A percentile compares a stretch with the other conserved stretches of the same genome.
These are phyloP conservation scores for Coemansia sp. DNA, from an alignment of 192 early-diverging fungal species.

Conservation along the genomic window DNA sequence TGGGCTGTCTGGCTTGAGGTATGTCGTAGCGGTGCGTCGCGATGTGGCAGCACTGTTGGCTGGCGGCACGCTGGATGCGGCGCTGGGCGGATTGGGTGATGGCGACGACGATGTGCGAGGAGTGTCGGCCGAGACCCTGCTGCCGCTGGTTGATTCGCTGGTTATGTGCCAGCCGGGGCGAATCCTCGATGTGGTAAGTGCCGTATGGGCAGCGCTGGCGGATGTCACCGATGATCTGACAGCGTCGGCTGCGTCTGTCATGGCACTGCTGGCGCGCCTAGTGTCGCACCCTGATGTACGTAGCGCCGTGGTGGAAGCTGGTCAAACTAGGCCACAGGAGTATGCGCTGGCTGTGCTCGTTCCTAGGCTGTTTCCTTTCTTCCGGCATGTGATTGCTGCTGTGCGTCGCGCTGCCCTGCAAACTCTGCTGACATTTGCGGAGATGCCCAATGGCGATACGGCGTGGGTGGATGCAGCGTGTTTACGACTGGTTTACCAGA, in stretches of 20 bases:
- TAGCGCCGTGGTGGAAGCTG: slow-evolving; percentile 18
- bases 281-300: slow-evolving; percentile 56
- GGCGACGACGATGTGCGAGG: slow-evolving; percentile 94
- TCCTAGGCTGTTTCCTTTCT: slow-evolving; percentile 92
- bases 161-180: slow-evolving; percentile 66
- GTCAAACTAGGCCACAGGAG: slow-evolving; percentile 4
- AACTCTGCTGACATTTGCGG: slow-evolving; percentile 71
- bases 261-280: slow-evolving; percentile 89
- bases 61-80: slow-evolving; percentile 73
- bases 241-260: slow-evolving; percentile 85
- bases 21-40: slow-evolving; percentile 86
- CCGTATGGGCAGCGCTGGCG: slow-evolving; percentile 87
- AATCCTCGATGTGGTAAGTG: slow-evolving; percentile 73
- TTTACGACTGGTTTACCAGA: slow-evolving; percentile 84
- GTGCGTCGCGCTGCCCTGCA: slow-evolving; percentile 85
- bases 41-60: slow-evolving; percentile 82
- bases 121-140: slow-evolving; percentile 85
- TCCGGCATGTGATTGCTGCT: slow-evolving; percentile 84
- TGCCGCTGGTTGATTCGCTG: slow-evolving; percentile 83
- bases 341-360: slow-evolving; percentile 61
- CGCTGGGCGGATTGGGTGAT: slow-evolving; percentile 83
- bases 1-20: slow-evolving; percentile 90
- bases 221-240: slow-evolving; percentile 92
- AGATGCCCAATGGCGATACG: slow-evolving; percentile 51
- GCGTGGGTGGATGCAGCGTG: slow-evolving; percentile 73